phyloP scores from a whole-genome alignment of 2,329 filamentous ascomycete genomes.

The Fusarium continuum region DNA sequence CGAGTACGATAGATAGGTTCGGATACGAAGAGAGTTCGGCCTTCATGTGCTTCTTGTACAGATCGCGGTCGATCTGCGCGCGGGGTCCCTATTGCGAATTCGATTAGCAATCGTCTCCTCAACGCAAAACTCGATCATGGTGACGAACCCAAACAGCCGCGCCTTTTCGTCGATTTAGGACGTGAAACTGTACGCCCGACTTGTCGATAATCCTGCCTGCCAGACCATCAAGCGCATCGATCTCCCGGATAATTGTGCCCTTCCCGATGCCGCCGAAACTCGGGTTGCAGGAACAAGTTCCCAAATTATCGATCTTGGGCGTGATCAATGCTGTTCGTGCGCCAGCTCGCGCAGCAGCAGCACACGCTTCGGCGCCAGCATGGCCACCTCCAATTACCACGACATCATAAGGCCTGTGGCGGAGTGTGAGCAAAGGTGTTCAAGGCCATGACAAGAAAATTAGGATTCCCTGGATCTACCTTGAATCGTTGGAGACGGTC shows the following conservation, averaged over 20 bases:
- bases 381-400: conserved; percentile 96
- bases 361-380: conserved; percentile 92
- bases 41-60: conserved; percentile 92
- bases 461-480: conserved; percentile 32
- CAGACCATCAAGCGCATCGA: conserved; percentile 93
- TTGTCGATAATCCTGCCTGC: conserved; percentile 91
- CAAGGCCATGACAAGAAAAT: conserved; percentile 5
- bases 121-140: background rate
- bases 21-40: conserved; percentile 82
- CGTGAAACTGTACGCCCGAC: conserved; percentile 91
- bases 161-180: conserved; percentile 88
- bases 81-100: conserved; percentile 71
- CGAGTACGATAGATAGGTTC: conserved; percentile 82
- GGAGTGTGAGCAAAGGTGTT: conserved; percentile 15
- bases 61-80: conserved; percentile 89
- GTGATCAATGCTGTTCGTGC: conserved; percentile 91
- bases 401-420: conserved; percentile 79
- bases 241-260: conserved; percentile 92
- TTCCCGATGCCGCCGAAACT: conserved; percentile 99
- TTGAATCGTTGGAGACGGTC: conserved; percentile 45
- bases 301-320: conserved; percentile 86
- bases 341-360: conserved; percentile 87
- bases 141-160: conserved; percentile 83
- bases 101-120: background rate
- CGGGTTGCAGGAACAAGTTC: conserved; percentile 95